Evolutionary conservation across 768 basidiomycete species (phyloP).

Genomic region (Psilocybe cubensis): DNA sequence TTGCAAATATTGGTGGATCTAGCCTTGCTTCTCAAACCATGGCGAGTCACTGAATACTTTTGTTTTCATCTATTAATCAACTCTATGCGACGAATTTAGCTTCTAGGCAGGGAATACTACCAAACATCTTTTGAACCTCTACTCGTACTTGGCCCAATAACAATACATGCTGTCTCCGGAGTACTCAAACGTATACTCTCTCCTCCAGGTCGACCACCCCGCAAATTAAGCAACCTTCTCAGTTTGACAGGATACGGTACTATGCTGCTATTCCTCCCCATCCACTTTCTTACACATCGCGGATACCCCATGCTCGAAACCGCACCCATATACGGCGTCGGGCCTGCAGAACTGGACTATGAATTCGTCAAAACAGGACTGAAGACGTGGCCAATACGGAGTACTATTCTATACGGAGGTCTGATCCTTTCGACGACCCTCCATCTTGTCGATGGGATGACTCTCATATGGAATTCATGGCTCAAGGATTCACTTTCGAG

Average conservation of each 20-base stretch:
- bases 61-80: not conserved
- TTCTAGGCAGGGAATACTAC: slow-evolving; percentile 87
- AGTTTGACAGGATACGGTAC: slow-evolving; percentile 66
- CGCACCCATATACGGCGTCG: slow-evolving; percentile 58
- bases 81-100: slow-evolving; percentile 39
- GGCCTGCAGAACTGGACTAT: slow-evolving; percentile 80
- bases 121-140: slow-evolving; percentile 72
- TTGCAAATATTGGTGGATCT: slow-evolving; percentile 75
- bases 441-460: slow-evolving; percentile 67
- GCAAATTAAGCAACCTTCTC: slow-evolving; percentile 46
- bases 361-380: slow-evolving; percentile 82
- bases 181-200: slow-evolving; percentile 61
- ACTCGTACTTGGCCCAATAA: slow-evolving; percentile 70
- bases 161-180: slow-evolving; percentile 62
- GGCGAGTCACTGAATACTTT: slow-evolving; percentile 46
- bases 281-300: slow-evolving; percentile 75
- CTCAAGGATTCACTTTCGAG: slow-evolving; percentile 28
- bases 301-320: slow-evolving; percentile 47
- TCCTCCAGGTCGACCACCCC: slow-evolving; percentile 32
- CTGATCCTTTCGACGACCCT: slow-evolving; percentile 58
- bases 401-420: slow-evolving; percentile 64
- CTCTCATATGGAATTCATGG: slow-evolving; percentile 56
- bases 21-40: slow-evolving; percentile 70
- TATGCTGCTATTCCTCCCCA: slow-evolving; percentile 60
- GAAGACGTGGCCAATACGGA: slow-evolving; percentile 61